Percentiles rank a stretch among this genome's conserved stretches.
Conservation (phyloP, 1,284 basidiomycete genomes). For the Cutaneotrichosporon daszewskae region DNA sequence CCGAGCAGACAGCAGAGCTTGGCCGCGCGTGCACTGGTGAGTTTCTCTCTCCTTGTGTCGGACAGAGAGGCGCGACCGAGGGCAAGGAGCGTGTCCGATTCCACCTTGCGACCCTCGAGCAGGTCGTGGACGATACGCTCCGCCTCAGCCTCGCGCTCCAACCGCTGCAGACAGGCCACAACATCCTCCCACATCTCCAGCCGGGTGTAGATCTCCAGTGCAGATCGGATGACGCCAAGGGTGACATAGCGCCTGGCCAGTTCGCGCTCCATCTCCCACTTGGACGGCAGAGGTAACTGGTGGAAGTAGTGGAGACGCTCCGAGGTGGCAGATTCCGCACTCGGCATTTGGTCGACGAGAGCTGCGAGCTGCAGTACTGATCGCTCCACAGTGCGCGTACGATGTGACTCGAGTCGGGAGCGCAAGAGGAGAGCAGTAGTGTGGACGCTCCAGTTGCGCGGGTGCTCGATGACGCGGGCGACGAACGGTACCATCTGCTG, state of each 20-base stretch:
- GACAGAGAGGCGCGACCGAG: constrained; percentile 55
- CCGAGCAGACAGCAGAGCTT: constrained; percentile 95
- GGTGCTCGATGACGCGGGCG: constrained; percentile 74
- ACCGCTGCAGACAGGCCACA: constrained; percentile 71
- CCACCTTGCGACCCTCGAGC: constrained; percentile 71
- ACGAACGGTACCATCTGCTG: constrained; percentile 90
- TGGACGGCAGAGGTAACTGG: constrained; percentile 70
- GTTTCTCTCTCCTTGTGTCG: constrained; percentile 50
- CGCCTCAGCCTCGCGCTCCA: constrained; percentile 72
- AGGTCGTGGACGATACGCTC: constrained; percentile 73
- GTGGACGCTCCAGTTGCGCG: constrained; percentile 87
- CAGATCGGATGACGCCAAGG: constrained; percentile 78
- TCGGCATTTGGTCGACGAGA: constrained; percentile 90
- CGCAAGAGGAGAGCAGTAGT: constrained; percentile 89
- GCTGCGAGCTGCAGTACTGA: constrained; percentile 84
- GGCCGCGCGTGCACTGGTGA: constrained; percentile 70
- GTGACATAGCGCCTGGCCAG: constrained; percentile 72
- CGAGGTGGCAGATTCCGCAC: constrained; percentile 56
- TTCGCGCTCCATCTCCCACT: constrained; percentile 87
- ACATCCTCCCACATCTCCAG: constrained; percentile 97
- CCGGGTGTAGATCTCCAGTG: constrained; percentile 83
- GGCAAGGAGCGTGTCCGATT: constrained; percentile 66
- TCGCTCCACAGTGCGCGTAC: constrained; percentile 85
- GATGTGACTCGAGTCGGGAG: constrained; percentile 74
- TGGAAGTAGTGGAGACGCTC: constrained; percentile 77